Conservation (phyloP, 768 basidiomycete genomes). For the Phaeotremella fagi region DNA sequence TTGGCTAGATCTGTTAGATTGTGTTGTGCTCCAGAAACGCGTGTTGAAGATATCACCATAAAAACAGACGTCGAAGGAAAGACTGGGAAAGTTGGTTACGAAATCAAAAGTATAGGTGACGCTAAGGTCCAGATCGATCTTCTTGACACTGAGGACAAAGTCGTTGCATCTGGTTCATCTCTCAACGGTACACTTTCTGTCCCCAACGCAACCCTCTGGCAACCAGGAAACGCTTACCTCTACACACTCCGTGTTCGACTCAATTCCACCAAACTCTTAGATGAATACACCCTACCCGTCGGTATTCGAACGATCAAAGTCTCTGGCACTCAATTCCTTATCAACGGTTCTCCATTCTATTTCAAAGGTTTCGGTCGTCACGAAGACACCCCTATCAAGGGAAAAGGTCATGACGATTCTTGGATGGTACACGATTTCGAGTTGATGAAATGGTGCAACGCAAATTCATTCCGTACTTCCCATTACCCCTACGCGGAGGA, state of each 20-base stretch:
- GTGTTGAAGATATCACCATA: slow-evolving; percentile 25
- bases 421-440: slow-evolving; percentile 39
- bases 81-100: slow-evolving; percentile 13
- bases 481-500: slow-evolving; percentile 39
- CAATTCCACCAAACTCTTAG: slow-evolving; percentile 3
- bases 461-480: slow-evolving; percentile 33
- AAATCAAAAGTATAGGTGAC: slow-evolving; percentile 4
- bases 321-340: slow-evolving; percentile 21
- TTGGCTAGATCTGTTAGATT: slow-evolving; percentile 28
- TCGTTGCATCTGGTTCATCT: slow-evolving; percentile 2
- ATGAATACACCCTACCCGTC: slow-evolving; percentile 27
- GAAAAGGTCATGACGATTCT: slow-evolving; percentile 31
- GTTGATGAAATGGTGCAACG: slow-evolving; percentile 29
- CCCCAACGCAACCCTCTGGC: slow-evolving; percentile 22
- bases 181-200: slow-evolving; percentile 11
- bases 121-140: slow-evolving; percentile 10
- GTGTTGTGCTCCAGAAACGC: slow-evolving; percentile 9
- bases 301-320: slow-evolving; percentile 26
- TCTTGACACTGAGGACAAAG: slow-evolving; percentile 11
- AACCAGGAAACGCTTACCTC: slow-evolving; percentile 29
- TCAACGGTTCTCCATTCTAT: slow-evolving; percentile 34
- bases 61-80: slow-evolving; percentile 17
- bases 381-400: slow-evolving; percentile 30
- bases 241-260: slow-evolving; percentile 18
- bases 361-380: slow-evolving; percentile 28